Conservation (phyloP, 169 alveolate genomes). For the Plasmodium falciparum region DNA sequence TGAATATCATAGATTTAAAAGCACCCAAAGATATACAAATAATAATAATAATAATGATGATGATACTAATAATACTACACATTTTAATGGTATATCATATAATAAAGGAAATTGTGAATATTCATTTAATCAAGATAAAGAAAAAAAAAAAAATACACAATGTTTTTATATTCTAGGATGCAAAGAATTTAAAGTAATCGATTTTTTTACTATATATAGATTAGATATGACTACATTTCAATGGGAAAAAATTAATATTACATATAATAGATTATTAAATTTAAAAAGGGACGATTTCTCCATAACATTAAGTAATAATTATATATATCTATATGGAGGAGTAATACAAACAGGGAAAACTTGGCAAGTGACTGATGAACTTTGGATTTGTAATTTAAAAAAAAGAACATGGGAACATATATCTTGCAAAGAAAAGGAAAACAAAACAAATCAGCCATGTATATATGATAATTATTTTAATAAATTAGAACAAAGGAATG, state of each 20-base stretch:
- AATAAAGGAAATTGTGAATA: too few relatives aligned
- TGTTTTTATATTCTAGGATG: slow-evolving; percentile 34
- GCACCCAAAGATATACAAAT: not conserved
- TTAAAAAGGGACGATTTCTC: slow-evolving; percentile 44
- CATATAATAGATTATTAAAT: slow-evolving; percentile 27
- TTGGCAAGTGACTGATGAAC: slow-evolving; percentile 23
- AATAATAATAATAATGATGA: not conserved
- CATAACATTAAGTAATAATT: slow-evolving; percentile 7
- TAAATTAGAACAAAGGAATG: not conserved
- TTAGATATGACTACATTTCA: slow-evolving; percentile 12
- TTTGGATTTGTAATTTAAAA: slow-evolving; percentile 32
- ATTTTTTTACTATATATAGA: slow-evolving; percentile 20
- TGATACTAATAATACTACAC: not conserved
- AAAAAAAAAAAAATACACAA: not conserved
- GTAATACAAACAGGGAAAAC: slow-evolving; percentile 1
- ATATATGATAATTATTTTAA: not conserved
- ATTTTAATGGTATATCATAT: too few relatives aligned
- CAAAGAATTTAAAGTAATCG: slow-evolving; percentile 24
- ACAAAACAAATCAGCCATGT: not conserved
- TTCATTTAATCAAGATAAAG: too few relatives aligned
- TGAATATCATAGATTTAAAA: too few relatives aligned
- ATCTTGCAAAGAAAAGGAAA: not conserved
- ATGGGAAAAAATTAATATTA: slow-evolving; percentile 43
- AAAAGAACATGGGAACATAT: slow-evolving; percentile 35
- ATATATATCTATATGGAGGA: slow-evolving; percentile 35